Conservation (phyloP, 345 rosid species). For the Streptanthus diversifolius region DNA sequence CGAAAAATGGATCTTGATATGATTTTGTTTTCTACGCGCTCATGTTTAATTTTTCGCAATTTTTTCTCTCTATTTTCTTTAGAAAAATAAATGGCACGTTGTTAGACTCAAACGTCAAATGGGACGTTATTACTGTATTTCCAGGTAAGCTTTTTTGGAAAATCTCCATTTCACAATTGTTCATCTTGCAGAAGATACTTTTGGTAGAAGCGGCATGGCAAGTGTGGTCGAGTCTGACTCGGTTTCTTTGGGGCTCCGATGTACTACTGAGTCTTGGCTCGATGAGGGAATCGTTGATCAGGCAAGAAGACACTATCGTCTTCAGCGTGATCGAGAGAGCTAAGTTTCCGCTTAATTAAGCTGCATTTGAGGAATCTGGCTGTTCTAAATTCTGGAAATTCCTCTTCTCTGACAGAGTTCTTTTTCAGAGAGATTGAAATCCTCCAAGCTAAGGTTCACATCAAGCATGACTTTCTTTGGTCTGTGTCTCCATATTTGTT, state of each 20-base stretch:
- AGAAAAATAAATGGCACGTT: neutral
- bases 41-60: neutral
- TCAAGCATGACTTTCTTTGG: no score
- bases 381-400: constrained; percentile 39
- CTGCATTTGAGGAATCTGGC: constrained; percentile 31
- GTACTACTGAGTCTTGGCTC: constrained; percentile 44
- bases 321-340: constrained; percentile 79
- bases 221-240: constrained; percentile 20
- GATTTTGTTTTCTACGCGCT: neutral
- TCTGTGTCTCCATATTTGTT: no score
- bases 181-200: neutral
- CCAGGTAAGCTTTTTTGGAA: neutral
- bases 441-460: constrained; percentile 57
- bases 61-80: neutral
- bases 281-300: constrained; percentile 59
- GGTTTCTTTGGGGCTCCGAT: neutral
- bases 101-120: neutral
- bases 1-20: neutral
- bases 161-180: neutral
- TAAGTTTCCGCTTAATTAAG: constrained; percentile 51
- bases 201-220: constrained; percentile 23
- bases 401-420: constrained; percentile 50
- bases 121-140: neutral
- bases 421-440: constrained; percentile 55
- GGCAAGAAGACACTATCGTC: constrained; percentile 82